Evolutionary conservation across 2,329 filamentous ascomycete genomes (phyloP).

Genomic region (Thyridium curvatum): DNA sequence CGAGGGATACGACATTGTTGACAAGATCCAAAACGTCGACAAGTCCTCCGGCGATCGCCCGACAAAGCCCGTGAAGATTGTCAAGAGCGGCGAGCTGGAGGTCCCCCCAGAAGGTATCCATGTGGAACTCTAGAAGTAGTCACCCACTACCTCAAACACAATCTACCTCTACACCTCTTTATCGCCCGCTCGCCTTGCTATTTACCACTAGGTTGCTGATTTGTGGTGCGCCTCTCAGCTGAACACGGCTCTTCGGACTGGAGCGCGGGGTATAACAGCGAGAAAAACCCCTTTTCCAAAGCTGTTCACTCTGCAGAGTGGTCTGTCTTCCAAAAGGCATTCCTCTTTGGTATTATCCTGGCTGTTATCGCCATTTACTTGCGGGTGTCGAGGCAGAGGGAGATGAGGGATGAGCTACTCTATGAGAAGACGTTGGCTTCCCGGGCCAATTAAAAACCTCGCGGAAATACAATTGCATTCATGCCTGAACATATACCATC

Average conservation of each 20-base stretch:
- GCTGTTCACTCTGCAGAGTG: slow-evolving; percentile 23
- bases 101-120: slow-evolving; percentile 90
- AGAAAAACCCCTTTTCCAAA: slow-evolving; percentile 13
- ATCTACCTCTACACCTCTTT: slow-evolving; percentile 17
- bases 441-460: no score
- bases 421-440: slow-evolving; percentile 40
- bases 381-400: slow-evolving; percentile 29
- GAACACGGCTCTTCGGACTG: slow-evolving; percentile 28
- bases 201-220: slow-evolving; percentile 20
- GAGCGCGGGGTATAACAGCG: slow-evolving; percentile 26
- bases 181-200: slow-evolving; percentile 3
- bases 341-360: slow-evolving; percentile 42
- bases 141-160: slow-evolving; percentile 26
- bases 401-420: slow-evolving; percentile 20
- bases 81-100: slow-evolving; percentile 76
- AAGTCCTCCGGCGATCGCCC: slow-evolving; percentile 66
- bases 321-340: slow-evolving; percentile 41
- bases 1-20: slow-evolving; percentile 76
- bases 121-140: slow-evolving; percentile 62
- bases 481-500: no score
- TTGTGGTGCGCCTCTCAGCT: slow-evolving; percentile 24
- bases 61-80: slow-evolving; percentile 63
- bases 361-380: slow-evolving; percentile 38
- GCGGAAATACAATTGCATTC: no score
- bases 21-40: slow-evolving; percentile 68